Evolutionary conservation across 1,284 basidiomycete species (phyloP), one percentile per base, ranked within the genome.

Genomic region (Pyrrhoderma lamaoense): DNA sequence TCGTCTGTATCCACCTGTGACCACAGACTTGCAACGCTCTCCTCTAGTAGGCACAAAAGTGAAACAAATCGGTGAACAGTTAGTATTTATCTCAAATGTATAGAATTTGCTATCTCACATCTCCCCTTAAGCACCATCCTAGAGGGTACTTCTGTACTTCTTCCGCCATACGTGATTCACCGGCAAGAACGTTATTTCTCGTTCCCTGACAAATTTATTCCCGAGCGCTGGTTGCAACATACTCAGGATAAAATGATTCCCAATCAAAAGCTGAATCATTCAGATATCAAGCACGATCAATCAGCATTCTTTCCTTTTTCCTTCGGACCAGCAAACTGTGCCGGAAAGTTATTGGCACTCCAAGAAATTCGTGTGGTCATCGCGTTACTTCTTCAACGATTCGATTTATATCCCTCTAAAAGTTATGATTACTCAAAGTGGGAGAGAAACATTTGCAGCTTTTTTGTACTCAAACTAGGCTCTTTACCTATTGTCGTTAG

Each of bases 121-220:
- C 3, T n/a, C 13, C 19, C 19, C 37, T 14, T 14, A 14, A 79
- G 75, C 42, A 72, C 69, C 52, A 62, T 80, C 2, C 74, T 76
- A 1, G 74, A 75, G 58, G 71, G 71, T 34, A 78, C 74, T 2
- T 68, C 65, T 39, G 65, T 75, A 11, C 72, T 69, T 50, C 63
- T 77, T 35, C 73, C 75, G 36, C 65, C 64, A 7, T 77, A 78
- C 58, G 68, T 67, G 25, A 58, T 79, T 8, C 77, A 79, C 44
- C 64, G 67, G 31, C 62, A 67, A 47, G 60, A 67, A 14, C 62
- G 65, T 11, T 57, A 72, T 59, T 73, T 73, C 53, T 68, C 60
- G 2, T 67, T 67, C 1, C 69, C 71, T 11, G 63, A 72, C 19
- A 46, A 56, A 2, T 73, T 73, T 56, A 64, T 66, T 59, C 73